phyloP scores from a whole-genome alignment of 495 filamentous ascomycete species.

The Neurospora sp. region DNA sequence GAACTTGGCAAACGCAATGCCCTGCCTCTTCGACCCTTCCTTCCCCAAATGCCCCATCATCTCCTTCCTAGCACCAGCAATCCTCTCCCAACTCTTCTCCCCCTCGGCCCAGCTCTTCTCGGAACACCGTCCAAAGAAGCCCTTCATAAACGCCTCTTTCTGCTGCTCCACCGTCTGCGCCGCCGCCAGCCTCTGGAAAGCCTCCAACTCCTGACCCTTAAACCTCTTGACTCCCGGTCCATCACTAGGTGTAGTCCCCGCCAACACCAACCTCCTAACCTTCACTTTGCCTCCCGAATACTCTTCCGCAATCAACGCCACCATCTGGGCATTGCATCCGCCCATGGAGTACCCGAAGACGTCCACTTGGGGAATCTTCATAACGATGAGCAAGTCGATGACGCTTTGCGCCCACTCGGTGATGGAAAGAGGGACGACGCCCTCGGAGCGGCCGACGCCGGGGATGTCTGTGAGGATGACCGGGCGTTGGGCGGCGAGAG shows the following conservation, averaged over 20 bases:
- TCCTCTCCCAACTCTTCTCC: slow-evolving; percentile 14
- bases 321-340: slow-evolving; percentile 17
- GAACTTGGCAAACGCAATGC: slow-evolving; percentile 11
- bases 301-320: slow-evolving; percentile 7
- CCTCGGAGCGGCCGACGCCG: slow-evolving; percentile 16
- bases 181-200: slow-evolving; percentile 2
- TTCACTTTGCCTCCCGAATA: slow-evolving; percentile 2
- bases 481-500: slow-evolving; percentile 13
- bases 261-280: slow-evolving; percentile 16
- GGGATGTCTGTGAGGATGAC: slow-evolving; percentile 18
- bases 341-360: slow-evolving; percentile 24
- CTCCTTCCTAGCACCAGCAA: slow-evolving; percentile 1
- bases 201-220: slow-evolving; percentile 2
- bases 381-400: slow-evolving; percentile 44
- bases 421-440: slow-evolving; percentile 11
- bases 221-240: slow-evolving; percentile 2
- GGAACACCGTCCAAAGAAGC: slow-evolving; percentile 10
- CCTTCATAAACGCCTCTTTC: slow-evolving; percentile 3
- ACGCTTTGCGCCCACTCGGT: slow-evolving; percentile 45
- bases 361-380: slow-evolving; percentile 52
- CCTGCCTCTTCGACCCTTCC: slow-evolving; percentile 16
- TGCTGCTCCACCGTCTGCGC: slow-evolving; percentile 7
- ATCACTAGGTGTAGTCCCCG: slow-evolving; percentile 14
- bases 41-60: slow-evolving; percentile 9
- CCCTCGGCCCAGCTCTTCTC: slow-evolving; percentile 11